These are phyloP conservation scores for Haplographium delicatum DNA, from an alignment of 495 filamentous ascomycete species.

Conservation along the genomic window DNA sequence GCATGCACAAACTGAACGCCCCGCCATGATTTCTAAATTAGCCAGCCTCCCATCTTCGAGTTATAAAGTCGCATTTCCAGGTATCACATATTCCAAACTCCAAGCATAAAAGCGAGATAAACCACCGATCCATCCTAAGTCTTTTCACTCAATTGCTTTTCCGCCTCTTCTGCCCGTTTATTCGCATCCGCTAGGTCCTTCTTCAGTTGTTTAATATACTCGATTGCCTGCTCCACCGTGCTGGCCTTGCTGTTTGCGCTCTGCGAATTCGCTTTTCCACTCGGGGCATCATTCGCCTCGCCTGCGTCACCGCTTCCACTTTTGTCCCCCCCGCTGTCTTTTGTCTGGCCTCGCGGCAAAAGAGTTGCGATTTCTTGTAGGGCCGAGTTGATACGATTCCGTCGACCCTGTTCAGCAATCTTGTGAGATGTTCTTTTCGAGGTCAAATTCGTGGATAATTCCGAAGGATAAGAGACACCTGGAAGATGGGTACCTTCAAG, in stretches of 20 bases:
- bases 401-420: conserved; percentile 90
- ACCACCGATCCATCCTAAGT: background rate
- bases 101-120: background rate
- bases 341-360: conserved; percentile 53
- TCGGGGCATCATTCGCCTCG: conserved; percentile 19
- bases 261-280: conserved; percentile 39
- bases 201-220: conserved; percentile 86
- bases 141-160: conserved; percentile 43
- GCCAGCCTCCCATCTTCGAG: conserved; percentile 1
- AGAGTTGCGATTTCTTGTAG: conserved; percentile 86
- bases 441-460: conserved; percentile 85
- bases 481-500: conserved; percentile 86
- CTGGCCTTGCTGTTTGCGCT: conserved; percentile 84
- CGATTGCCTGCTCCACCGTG: conserved; percentile 92
- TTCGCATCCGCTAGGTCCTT: conserved; percentile 65
- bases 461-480: conserved; percentile 85
- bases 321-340: conserved; percentile 35
- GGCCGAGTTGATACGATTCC: conserved; percentile 92
- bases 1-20: no score
- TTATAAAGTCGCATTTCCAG: conserved; percentile 1
- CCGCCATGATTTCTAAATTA: background rate
- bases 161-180: conserved; percentile 56
- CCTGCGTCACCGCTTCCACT: conserved; percentile 36
- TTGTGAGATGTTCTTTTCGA: conserved; percentile 98
- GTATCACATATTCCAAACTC: conserved; percentile 6